These are phyloP conservation scores for Syncephalastrum racemosum DNA, from an alignment of 371 early-diverging fungal genomes.

Conservation along the genomic window DNA sequence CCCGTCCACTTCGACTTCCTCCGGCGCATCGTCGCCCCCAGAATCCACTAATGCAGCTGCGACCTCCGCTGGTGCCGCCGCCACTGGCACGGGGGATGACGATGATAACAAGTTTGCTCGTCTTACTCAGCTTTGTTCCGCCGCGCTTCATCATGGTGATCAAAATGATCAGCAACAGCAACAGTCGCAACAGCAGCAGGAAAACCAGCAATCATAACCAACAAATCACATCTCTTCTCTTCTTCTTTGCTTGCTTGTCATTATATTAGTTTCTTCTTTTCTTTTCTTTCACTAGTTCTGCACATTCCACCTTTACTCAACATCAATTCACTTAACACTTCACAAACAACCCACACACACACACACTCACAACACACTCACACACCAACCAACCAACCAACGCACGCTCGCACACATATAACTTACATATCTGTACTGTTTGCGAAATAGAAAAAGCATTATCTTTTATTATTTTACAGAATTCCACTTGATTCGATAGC, in stretches of 20 bases:
- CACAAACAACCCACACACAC: too few species aligned
- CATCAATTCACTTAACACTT: background rate
- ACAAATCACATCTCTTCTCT: conserved; percentile 4
- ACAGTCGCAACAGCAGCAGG: conserved; percentile 1
- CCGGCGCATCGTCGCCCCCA: conserved; percentile 36
- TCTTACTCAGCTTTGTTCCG: conserved; percentile 45
- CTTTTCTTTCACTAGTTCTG: background rate
- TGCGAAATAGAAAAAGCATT: background rate
- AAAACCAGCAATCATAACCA: conserved; percentile 14
- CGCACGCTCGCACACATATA: conserved; percentile 3
- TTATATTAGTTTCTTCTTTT: conserved; percentile 7
- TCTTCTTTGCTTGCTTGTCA: conserved; percentile 8
- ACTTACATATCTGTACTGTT: background rate
- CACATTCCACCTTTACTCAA: background rate
- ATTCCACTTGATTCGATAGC: conserved; percentile 30
- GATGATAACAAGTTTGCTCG: conserved; percentile 36
- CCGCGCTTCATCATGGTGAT: conserved; percentile 35
- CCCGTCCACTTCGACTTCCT: conserved; percentile 41
- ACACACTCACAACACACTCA: conserved; percentile 2
- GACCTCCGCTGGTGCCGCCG: too few species aligned
- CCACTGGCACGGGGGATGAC: conserved; percentile 20
- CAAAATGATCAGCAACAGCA: conserved; percentile 7
- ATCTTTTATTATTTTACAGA: conserved; percentile 4
- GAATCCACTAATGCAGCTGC: conserved; percentile 11
- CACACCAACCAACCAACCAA: conserved; percentile 1